These are phyloP conservation scores for Zangia roseola DNA, from an alignment of 768 basidiomycete genomes.

Conservation along the genomic window DNA sequence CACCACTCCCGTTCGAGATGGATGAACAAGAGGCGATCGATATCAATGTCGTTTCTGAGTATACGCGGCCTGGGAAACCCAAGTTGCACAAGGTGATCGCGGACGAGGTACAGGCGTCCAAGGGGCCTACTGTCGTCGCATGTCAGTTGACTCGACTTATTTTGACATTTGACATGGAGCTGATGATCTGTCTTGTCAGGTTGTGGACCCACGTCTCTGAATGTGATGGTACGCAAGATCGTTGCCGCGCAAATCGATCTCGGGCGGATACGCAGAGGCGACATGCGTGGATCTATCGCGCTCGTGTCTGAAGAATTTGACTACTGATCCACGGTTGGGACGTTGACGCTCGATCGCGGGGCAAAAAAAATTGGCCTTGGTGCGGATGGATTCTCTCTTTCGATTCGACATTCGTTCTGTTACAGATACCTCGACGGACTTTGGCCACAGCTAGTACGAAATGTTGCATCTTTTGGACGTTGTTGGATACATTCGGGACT, in stretches of 20 bases:
- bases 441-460: not conserved
- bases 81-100: constrained; percentile 58
- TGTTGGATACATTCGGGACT: not conserved
- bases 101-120: constrained; percentile 59
- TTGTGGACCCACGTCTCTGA: constrained; percentile 71
- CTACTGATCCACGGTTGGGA: constrained; percentile 45
- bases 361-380: too few relatives aligned
- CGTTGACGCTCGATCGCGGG: too few relatives aligned
- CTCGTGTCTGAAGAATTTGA: constrained; percentile 71
- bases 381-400: not conserved
- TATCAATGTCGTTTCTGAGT: constrained; percentile 57
- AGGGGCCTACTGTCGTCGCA: constrained; percentile 61
- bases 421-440: not conserved
- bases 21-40: constrained; percentile 60
- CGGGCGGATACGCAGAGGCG: constrained; percentile 48
- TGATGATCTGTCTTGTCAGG: constrained; percentile 37
- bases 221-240: constrained; percentile 64
- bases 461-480: not conserved
- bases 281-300: constrained; percentile 56
- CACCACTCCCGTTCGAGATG: constrained; percentile 40
- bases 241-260: constrained; percentile 63
- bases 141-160: constrained; percentile 46
- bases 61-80: constrained; percentile 65
- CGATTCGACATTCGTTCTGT: constrained; percentile 7
- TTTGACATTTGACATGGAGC: not conserved